Base-by-base conservation (phyloP, 108 stramenopile genomes). In the Skeletonema potamos region DNA sequence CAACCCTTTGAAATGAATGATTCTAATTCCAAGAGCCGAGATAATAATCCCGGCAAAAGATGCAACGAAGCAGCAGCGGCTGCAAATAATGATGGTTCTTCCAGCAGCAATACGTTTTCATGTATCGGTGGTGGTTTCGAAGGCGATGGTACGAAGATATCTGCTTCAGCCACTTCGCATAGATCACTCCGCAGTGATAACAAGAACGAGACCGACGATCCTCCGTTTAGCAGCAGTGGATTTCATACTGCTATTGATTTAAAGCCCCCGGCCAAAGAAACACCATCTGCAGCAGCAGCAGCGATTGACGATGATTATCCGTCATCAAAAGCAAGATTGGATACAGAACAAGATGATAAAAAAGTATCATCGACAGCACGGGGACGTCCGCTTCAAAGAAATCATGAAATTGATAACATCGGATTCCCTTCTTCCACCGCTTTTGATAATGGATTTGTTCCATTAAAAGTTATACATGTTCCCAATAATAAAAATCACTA, bases 381-480 rank as follows among this genome's bases (percentile, higher is more conserved):
- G 22, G 48, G 48, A 24, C 48, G 48, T 5, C 48, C 18, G 7
- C 48, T 51, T 22, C 48, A 51, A 6, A 20, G 48, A 51, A 51
- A 51, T 51, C 48, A 51, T 6, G 22, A 24, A 1, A 22, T 22
- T 20, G 22, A 51, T 7, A 24, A 15, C 22, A 51, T 1, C 7
- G 9, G 6, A 20, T 22, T 51, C 6, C 22, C 4, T 22, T 51
- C 4, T 22, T 51, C 48, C 5, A 7, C 48, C 18, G 9, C 48
- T 3, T 20, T 8, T 22, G 48, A 51, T 20, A 51, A 51, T 51
- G 48, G 48, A 24, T 51, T 51, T 51, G 48, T 51, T 0, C 48
- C 48, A 51, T 9, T 51, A 51, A 51, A 51, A 51, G 48, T 67
- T 30, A 57, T 75, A 43, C 74, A 75, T 36, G 74, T 75, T 9